Evolutionary conservation across 768 basidiomycete species (phyloP).

Genomic region (Holtermanniella nyarrowii): DNA sequence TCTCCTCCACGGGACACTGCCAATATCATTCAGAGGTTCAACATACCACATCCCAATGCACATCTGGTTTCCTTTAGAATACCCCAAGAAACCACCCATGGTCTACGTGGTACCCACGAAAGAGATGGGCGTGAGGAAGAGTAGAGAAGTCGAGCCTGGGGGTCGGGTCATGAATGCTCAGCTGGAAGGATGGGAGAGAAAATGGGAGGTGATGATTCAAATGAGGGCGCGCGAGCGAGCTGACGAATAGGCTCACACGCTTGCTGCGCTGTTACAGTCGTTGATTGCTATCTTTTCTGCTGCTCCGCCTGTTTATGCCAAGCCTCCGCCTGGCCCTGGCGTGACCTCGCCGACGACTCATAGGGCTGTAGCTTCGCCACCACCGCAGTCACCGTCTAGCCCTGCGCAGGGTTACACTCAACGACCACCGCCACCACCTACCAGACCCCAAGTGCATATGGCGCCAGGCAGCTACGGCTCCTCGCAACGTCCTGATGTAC

Average conservation of each 20-base stretch:
- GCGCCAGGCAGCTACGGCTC: not conserved
- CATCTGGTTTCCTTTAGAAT: conserved; percentile 75
- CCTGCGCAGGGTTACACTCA: conserved; percentile 19
- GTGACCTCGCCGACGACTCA: not conserved
- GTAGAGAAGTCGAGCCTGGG: conserved; percentile 55
- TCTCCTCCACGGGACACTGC: conserved; percentile 80
- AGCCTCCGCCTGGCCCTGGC: conserved; percentile 50
- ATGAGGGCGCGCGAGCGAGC: not conserved
- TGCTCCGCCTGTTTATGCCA: conserved; percentile 82
- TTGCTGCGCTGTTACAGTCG: conserved; percentile 62
- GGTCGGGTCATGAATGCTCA: conserved; percentile 57
- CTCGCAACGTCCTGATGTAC: not conserved
- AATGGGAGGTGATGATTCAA: conserved; percentile 59
- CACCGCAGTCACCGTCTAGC: conserved; percentile 5
- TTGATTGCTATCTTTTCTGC: conserved; percentile 74
- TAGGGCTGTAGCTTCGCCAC: conserved; percentile 6
- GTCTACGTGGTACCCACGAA: conserved; percentile 83
- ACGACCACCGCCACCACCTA: conserved; percentile 14
- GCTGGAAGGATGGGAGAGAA: conserved; percentile 66
- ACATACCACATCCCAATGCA: conserved; percentile 91
- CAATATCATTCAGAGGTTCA: conserved; percentile 62
- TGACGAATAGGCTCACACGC: conserved; percentile 56
- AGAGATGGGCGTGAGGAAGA: conserved; percentile 77
- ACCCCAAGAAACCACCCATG: conserved; percentile 72
- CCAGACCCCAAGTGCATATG: conserved; percentile 16